Conservation (phyloP, 2,329 filamentous ascomycete genomes). For the Fusarium solani-melongenae region DNA sequence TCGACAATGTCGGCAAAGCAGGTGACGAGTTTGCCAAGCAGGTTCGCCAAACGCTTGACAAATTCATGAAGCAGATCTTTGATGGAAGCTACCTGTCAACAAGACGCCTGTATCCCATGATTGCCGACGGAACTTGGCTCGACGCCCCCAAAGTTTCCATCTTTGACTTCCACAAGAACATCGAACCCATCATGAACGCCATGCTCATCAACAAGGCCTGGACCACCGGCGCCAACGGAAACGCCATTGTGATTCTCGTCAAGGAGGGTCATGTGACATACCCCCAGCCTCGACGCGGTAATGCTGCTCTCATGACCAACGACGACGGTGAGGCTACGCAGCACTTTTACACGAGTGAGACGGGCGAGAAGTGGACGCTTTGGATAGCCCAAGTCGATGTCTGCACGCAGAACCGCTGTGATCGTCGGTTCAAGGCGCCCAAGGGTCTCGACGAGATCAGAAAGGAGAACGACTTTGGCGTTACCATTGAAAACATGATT, state of each 20-base stretch:
- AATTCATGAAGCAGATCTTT: background rate
- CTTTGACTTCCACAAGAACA: background rate
- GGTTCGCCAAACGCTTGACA: background rate
- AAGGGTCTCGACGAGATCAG: background rate
- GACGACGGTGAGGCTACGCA: background rate
- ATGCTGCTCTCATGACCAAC: background rate
- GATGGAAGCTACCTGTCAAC: background rate
- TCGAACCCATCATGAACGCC: background rate
- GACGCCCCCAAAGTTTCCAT: background rate
- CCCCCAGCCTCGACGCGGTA: background rate
- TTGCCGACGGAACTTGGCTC: background rate
- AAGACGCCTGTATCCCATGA: background rate
- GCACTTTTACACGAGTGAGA: background rate
- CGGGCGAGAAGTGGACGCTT: background rate
- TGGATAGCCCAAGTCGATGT: background rate
- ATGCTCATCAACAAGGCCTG: background rate
- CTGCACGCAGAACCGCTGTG: background rate
- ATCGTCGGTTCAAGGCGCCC: background rate
- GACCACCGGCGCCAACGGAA: background rate
- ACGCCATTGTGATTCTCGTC: background rate
- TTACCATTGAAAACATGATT: background rate
- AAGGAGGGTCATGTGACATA: background rate
- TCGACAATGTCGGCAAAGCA: background rate
- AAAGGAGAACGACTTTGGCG: background rate
- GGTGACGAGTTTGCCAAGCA: background rate